Conservation (phyloP, 768 basidiomycete species). For the Calocybe cyanea region DNA sequence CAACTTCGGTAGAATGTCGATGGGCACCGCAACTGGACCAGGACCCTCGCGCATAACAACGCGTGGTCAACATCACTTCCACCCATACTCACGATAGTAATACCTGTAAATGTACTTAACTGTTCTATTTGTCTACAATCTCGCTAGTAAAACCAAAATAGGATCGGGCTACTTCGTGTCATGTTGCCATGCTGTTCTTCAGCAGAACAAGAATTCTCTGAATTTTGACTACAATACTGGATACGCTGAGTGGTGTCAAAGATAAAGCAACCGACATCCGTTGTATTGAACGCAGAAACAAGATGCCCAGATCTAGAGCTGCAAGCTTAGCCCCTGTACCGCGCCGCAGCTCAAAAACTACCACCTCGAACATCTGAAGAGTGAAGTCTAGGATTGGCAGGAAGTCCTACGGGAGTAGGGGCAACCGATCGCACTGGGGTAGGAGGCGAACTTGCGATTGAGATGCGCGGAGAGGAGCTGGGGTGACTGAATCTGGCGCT, state of each 20-base stretch:
- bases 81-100: slow-evolving; percentile 58
- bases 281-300: too few relatives aligned
- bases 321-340: too few relatives aligned
- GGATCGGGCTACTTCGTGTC: too few relatives aligned
- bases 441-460: background rate
- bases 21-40: slow-evolving; percentile 24
- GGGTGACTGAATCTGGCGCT: slow-evolving; percentile 6
- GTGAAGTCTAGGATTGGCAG: background rate
- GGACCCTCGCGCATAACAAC: slow-evolving; percentile 41
- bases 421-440: background rate
- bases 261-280: too few relatives aligned
- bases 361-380: background rate
- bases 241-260: too few relatives aligned
- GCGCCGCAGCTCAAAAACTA: too few relatives aligned
- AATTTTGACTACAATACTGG: too few relatives aligned
- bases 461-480: background rate
- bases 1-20: slow-evolving; percentile 34
- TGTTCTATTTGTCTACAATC: background rate
- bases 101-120: background rate
- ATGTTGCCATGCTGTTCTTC: too few relatives aligned
- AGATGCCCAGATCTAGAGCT: too few relatives aligned
- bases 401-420: background rate
- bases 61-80: slow-evolving; percentile 58
- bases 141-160: too few relatives aligned
- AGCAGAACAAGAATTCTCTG: too few relatives aligned